These are phyloP conservation scores for Heterobasidion irregulare DNA, from an alignment of 1,284 basidiomycete genomes.

Conservation along the genomic window DNA sequence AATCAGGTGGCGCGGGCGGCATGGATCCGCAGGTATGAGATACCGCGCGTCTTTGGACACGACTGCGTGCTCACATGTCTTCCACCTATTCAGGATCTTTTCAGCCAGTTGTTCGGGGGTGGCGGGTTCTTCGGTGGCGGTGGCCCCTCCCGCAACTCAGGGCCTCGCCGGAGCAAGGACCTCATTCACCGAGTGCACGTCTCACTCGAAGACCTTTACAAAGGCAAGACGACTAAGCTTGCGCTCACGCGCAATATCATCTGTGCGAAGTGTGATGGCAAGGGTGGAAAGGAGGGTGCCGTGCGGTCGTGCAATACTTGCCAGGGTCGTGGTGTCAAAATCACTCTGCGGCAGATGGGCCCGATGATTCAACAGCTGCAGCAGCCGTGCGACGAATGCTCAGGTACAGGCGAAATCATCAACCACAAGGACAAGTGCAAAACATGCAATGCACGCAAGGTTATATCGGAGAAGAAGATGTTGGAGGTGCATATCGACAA, in stretches of 20 bases:
- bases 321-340: conserved; percentile 86
- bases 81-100: conserved; percentile 70
- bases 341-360: conserved; percentile 93
- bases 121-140: conserved; percentile 51
- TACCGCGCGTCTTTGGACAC: not conserved
- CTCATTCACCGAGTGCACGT: conserved; percentile 96
- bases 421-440: conserved; percentile 92
- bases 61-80: not conserved
- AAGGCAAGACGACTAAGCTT: conserved; percentile 97
- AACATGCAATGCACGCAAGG: conserved; percentile 94
- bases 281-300: conserved; percentile 96
- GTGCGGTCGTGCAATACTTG: conserved; percentile 79
- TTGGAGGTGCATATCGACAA: conserved; percentile 99
- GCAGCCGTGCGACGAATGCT: conserved; percentile 90
- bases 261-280: conserved; percentile 90
- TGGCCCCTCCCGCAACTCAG: conserved; percentile 54
- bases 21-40: conserved; percentile 86
- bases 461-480: conserved; percentile 92
- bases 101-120: conserved; percentile 91
- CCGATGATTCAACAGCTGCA: conserved; percentile 99
- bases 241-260: conserved; percentile 94
- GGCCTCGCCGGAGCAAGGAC: conserved; percentile 97
- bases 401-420: conserved; percentile 89
- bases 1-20: conserved; percentile 85
- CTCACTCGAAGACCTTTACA: conserved; percentile 96